Conservation (phyloP, 1,284 basidiomycete species). For the Blastosporella zonata region DNA sequence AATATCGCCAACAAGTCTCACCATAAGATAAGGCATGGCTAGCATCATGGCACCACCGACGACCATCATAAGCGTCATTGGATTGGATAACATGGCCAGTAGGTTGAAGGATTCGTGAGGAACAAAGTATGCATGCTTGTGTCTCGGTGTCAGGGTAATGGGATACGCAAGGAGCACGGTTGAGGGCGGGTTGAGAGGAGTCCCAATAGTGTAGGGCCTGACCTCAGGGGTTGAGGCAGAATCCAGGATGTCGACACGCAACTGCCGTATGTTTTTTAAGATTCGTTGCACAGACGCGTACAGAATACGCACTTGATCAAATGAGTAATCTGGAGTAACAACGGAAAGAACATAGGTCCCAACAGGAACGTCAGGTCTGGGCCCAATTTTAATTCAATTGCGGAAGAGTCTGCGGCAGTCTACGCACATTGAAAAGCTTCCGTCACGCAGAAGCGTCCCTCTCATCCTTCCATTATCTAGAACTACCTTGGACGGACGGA, state of each 20-base stretch:
- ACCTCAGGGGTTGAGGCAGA: slow-evolving; percentile 47
- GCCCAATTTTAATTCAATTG: slow-evolving; percentile 16
- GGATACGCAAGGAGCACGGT: slow-evolving; percentile 65
- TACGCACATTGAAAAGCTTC: slow-evolving; percentile 64
- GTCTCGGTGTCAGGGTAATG: slow-evolving; percentile 50
- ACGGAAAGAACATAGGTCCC: slow-evolving; percentile 71
- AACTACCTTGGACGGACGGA: slow-evolving; percentile 57
- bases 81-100: slow-evolving; percentile 77
- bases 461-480: slow-evolving; percentile 56
- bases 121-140: slow-evolving; percentile 63
- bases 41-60: slow-evolving; percentile 69
- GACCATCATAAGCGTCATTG: slow-evolving; percentile 86
- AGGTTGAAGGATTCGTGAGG: slow-evolving; percentile 73
- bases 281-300: background rate
- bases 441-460: slow-evolving; percentile 53
- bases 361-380: slow-evolving; percentile 52
- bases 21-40: slow-evolving; percentile 80
- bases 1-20: slow-evolving; percentile 32
- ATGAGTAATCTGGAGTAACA: slow-evolving; percentile 57
- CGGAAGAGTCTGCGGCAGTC: slow-evolving; percentile 1
- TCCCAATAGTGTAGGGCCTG: slow-evolving; percentile 64
- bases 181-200: slow-evolving; percentile 61
- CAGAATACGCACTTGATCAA: slow-evolving; percentile 56
- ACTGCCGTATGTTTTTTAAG: slow-evolving; percentile 31
- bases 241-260: slow-evolving; percentile 62